Evolutionary conservation across 345 rosid species (phyloP).

Genomic region (Salix koriyanagi): DNA sequence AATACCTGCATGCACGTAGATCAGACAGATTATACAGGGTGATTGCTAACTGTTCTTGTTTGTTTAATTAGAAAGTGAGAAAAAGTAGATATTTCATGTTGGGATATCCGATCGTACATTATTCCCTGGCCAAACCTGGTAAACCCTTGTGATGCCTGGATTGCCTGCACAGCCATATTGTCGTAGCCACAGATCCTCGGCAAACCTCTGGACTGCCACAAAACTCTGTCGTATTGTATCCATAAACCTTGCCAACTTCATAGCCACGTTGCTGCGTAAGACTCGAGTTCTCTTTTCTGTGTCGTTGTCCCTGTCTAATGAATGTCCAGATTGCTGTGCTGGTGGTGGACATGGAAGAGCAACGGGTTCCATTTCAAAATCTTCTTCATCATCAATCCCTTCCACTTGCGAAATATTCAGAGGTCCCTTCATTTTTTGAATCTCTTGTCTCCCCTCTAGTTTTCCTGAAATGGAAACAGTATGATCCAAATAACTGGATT

Average conservation of each 20-base stretch:
- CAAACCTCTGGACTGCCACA: neutral
- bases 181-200: slow-evolving; percentile 20
- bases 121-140: slow-evolving; percentile 46
- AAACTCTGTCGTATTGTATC: neutral
- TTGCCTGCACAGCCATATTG: slow-evolving; percentile 7
- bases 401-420: neutral
- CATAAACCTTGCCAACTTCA: neutral
- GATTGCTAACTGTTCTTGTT: too few species aligned
- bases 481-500: slow-evolving; percentile 5
- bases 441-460: neutral
- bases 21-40: too few species aligned
- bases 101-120: slow-evolving; percentile 15
- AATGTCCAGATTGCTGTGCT: neutral
- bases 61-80: too few species aligned
- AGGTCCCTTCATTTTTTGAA: neutral
- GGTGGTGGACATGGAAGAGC: slow-evolving; percentile 11
- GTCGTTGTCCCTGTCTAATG: neutral
- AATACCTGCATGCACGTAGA: slow-evolving; percentile 27
- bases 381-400: neutral
- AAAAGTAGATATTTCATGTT: too few species aligned
- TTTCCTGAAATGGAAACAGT: neutral
- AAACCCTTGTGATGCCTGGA: slow-evolving; percentile 23
- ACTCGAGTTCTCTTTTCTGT: neutral
- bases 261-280: neutral
- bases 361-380: slow-evolving; percentile 9